Percentiles rank a stretch among this genome's conserved stretches.
phyloP scores from a whole-genome alignment of 306 rosid species.

The Rubus idaeus region DNA sequence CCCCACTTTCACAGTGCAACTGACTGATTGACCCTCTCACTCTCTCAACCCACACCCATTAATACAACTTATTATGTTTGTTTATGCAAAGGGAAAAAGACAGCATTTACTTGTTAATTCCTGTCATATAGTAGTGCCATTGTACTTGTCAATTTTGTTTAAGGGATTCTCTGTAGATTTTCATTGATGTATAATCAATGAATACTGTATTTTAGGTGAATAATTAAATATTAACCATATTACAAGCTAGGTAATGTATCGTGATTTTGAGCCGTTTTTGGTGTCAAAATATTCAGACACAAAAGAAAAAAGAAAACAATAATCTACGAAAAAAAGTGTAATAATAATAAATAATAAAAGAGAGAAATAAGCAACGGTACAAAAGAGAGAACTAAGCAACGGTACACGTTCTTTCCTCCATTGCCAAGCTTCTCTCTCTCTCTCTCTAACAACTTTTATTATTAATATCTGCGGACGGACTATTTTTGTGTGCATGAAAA shows the following conservation, averaged over 20 bases:
- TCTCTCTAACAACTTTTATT: neutral
- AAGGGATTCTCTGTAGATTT: too few species aligned
- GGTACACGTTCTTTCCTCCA: neutral
- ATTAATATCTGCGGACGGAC: neutral
- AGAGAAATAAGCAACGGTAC: neutral
- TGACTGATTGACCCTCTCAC: neutral
- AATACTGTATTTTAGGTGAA: too few species aligned
- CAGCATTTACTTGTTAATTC: neutral
- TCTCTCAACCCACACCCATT: neutral
- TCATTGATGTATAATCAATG: too few species aligned
- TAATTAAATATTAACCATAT: too few species aligned
- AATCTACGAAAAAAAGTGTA: too few species aligned
- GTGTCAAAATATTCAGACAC: too few species aligned
- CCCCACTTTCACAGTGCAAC: neutral
- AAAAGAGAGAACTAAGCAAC: neutral
- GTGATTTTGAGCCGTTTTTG: too few species aligned
- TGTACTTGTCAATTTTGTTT: neutral
- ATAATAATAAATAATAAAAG: neutral
- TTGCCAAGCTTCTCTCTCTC: neutral
- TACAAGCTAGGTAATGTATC: too few species aligned
- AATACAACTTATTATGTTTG: too few species aligned
- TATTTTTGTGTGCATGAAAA: neutral
- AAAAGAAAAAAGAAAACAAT: too few species aligned
- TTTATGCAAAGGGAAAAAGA: too few species aligned
- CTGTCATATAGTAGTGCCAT: neutral